Conservation (phyloP, 1,139 yeast genomes). For the Zygosaccharomyces sapae region DNA sequence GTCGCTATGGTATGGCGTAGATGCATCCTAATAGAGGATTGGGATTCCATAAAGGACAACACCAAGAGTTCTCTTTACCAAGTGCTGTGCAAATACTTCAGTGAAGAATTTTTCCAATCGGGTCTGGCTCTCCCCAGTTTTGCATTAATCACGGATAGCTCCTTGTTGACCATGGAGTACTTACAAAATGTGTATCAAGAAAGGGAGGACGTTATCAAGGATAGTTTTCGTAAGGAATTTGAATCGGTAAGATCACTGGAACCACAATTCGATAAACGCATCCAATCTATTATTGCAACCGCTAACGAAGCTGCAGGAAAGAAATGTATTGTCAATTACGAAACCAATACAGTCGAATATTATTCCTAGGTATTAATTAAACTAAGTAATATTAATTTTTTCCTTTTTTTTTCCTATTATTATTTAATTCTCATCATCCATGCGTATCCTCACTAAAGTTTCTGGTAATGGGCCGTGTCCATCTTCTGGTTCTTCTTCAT, state of each 20-base stretch:
- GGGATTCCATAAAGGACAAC: conserved; percentile 45
- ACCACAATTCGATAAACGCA: conserved; percentile 35
- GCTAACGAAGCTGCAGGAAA: conserved; percentile 38
- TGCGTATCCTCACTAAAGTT: conserved; percentile 61
- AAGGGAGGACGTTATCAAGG: conserved; percentile 23
- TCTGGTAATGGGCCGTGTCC: conserved; percentile 56
- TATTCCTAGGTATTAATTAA: conserved; percentile 3
- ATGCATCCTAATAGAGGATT: conserved; percentile 50
- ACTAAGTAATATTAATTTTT: conserved; percentile 5
- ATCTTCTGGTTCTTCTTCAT: conserved; percentile 30
- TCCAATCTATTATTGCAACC: conserved; percentile 39
- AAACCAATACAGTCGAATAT: conserved; percentile 31
- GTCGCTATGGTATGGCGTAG: conserved; percentile 58
- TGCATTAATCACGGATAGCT: conserved; percentile 16
- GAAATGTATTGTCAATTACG: conserved; percentile 37
- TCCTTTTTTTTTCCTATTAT: conserved; percentile 7
- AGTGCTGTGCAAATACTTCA: conserved; percentile 40
- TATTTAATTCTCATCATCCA: conserved; percentile 34
- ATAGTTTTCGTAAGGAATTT: conserved; percentile 27
- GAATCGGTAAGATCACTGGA: conserved; percentile 26
- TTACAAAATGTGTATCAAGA: conserved; percentile 24
- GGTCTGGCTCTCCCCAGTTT: conserved; percentile 33
- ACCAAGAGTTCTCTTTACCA: conserved; percentile 47
- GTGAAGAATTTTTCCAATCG: conserved; percentile 34
- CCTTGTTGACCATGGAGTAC: conserved; percentile 21